Base-by-base conservation (phyloP, 2,329 filamentous ascomycete species). In the Lecanicillium sp. region DNA sequence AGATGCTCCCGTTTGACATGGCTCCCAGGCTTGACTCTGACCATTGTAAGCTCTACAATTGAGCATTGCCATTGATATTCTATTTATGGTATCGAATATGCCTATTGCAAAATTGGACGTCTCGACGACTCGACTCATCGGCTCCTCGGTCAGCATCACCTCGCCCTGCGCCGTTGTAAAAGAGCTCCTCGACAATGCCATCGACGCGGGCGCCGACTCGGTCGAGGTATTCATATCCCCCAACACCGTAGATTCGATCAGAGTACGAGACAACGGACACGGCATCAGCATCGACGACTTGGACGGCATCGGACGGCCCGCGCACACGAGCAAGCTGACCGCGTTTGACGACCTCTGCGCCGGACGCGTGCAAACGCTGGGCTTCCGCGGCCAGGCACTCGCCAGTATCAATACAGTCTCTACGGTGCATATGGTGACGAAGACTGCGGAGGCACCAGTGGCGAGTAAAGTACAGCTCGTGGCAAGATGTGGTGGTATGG, bases 131-230 rank as follows among this genome's bases (percentile, higher is more conserved):
- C 73, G 74, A 39, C 73, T 78, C 10, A 69, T 90, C 6, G 76
- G 80, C 29, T 80, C 84, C 7, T 71, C 78, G 3, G 71, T 82
- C 55, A 72, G 75, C 38, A 73, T 90, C 42, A 70, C 75, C 5
- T 77, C 78, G 7, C 75, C 86, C 0, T 66, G 71, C 11, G 75
- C 77, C 10, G 67, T 87, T 2, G 76, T 89, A 56, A 90, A 90
- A 60, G 87, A 90, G 63, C 78, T 90, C 4, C 64, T 90, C 26
- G 87, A 90, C 56, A 90, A 91, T 62, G 75, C 85, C 36, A 74
- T 90, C 17, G 86, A 91, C 62, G 84, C 86, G 7, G 70, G 74
- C 44, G 84, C 86, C 11, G 84, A 77, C 2, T 75, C 74, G 2
- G 70, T 91, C 49, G 78, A 86, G 44, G 67, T 90, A 20, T 67